Conservation (phyloP, 148 eudicot species). For the Persicaria tinctoria region DNA sequence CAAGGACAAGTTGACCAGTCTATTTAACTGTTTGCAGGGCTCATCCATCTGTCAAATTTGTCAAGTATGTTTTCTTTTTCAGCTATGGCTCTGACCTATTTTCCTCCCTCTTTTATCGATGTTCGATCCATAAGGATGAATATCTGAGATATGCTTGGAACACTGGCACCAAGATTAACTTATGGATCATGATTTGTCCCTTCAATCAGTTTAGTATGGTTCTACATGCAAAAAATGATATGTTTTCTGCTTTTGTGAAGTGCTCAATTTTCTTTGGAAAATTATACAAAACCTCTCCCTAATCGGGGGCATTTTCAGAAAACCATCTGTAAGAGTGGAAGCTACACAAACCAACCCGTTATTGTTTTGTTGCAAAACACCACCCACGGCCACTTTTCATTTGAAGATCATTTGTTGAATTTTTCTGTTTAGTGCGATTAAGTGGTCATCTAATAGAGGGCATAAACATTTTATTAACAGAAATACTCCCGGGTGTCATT, state of each 20-base stretch:
- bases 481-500: not conserved
- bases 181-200: not conserved
- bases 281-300: not conserved
- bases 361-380: not conserved
- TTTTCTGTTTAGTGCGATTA: not conserved
- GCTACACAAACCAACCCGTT: not conserved
- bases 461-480: not conserved
- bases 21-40: constrained; percentile 51
- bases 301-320: not conserved
- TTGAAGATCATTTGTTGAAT: not conserved
- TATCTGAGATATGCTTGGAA: not conserved
- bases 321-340: not conserved
- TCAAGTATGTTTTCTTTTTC: constrained; percentile 37
- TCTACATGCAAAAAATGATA: not conserved
- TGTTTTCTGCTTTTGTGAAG: not conserved
- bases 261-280: not conserved
- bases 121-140: not conserved
- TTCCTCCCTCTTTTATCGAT: not conserved
- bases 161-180: not conserved
- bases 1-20: constrained; percentile 31
- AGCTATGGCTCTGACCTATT: not conserved
- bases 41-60: constrained; percentile 58
- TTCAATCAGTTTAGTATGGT: not conserved
- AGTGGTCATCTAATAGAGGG: not conserved
- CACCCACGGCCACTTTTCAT: not conserved